Conservation (phyloP, 2,329 filamentous ascomycete genomes). For the Claviceps citrina region DNA sequence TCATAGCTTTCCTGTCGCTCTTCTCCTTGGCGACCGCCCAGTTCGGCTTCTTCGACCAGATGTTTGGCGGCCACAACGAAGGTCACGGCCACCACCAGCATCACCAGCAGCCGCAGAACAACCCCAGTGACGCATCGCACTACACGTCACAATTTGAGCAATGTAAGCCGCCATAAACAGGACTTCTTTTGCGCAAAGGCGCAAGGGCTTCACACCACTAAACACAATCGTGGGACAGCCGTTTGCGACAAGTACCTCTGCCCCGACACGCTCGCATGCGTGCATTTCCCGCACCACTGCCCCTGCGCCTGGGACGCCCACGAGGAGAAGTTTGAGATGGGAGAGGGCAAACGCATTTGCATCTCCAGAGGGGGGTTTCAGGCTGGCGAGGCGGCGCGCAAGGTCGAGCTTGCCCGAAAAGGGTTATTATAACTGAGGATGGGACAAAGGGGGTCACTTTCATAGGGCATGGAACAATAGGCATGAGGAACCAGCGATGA, state of each 20-base stretch:
- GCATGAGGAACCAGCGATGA: not conserved
- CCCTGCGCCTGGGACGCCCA: slow-evolving; percentile 68
- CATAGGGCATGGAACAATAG: not conserved
- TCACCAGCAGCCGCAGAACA: slow-evolving; percentile 50
- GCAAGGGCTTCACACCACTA: too few species aligned
- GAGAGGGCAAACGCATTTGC: slow-evolving; percentile 58
- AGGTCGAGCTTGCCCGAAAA: slow-evolving; percentile 68
- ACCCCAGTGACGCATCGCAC: slow-evolving; percentile 65
- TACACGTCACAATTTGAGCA: slow-evolving; percentile 58
- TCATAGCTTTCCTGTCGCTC: slow-evolving; percentile 39
- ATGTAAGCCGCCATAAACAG: slow-evolving; percentile 29
- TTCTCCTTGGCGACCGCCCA: slow-evolving; percentile 54
- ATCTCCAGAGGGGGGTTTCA: slow-evolving; percentile 62
- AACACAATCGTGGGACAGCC: too few species aligned
- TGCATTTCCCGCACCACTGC: slow-evolving; percentile 93
- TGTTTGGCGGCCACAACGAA: slow-evolving; percentile 55
- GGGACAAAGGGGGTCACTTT: too few species aligned
- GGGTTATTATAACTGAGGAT: slow-evolving; percentile 36
- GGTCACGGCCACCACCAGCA: slow-evolving; percentile 29
- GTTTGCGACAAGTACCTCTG: slow-evolving; percentile 88
- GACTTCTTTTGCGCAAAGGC: too few species aligned
- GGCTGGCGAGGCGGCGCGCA: slow-evolving; percentile 53
- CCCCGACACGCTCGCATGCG: slow-evolving; percentile 84
- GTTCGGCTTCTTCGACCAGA: slow-evolving; percentile 93
- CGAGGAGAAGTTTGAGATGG: slow-evolving; percentile 64